Percentiles rank a stretch among this genome's conserved stretches.
phyloP scores from a whole-genome alignment of 306 rosid genomes.

The Biancaea sappan region DNA sequence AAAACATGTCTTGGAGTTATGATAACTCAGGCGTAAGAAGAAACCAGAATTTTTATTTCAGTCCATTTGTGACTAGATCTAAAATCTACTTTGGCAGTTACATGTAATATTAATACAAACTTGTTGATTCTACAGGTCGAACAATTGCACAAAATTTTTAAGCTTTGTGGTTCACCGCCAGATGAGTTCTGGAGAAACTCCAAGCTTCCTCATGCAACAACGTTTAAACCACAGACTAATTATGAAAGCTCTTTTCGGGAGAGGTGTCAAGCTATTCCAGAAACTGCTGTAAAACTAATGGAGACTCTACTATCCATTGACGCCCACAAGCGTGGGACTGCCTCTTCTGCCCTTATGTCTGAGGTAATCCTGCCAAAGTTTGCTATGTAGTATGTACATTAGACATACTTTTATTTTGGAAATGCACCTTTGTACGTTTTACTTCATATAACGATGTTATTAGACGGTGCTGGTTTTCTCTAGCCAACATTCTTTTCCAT shows the following conservation, averaged over 20 bases:
- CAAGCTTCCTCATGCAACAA: constrained; percentile 86
- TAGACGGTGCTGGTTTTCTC: neutral
- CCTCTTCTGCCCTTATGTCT: constrained; percentile 84
- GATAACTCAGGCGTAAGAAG: neutral
- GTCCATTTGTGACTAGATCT: neutral
- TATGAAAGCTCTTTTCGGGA: constrained; percentile 72
- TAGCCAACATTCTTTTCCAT: neutral
- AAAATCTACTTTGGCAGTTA: neutral
- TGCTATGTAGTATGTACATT: neutral
- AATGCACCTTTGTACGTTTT: neutral
- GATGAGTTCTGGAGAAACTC: constrained; percentile 85
- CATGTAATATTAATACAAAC: constrained; percentile 11
- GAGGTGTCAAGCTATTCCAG: constrained; percentile 66
- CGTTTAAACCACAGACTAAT: constrained; percentile 81
- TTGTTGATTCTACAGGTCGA: constrained; percentile 64
- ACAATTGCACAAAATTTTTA: constrained; percentile 91
- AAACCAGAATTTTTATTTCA: neutral
- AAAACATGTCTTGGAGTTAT: neutral
- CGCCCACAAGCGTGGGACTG: constrained; percentile 75
- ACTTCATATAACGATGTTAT: neutral
- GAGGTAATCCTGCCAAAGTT: constrained; percentile 53
- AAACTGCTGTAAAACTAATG: constrained; percentile 58
- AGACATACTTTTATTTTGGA: neutral
- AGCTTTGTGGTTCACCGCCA: constrained; percentile 90
- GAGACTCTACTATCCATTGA: constrained; percentile 78